These are phyloP conservation scores for Comarum palustre DNA, from an alignment of 306 rosid genomes.

Conservation along the genomic window DNA sequence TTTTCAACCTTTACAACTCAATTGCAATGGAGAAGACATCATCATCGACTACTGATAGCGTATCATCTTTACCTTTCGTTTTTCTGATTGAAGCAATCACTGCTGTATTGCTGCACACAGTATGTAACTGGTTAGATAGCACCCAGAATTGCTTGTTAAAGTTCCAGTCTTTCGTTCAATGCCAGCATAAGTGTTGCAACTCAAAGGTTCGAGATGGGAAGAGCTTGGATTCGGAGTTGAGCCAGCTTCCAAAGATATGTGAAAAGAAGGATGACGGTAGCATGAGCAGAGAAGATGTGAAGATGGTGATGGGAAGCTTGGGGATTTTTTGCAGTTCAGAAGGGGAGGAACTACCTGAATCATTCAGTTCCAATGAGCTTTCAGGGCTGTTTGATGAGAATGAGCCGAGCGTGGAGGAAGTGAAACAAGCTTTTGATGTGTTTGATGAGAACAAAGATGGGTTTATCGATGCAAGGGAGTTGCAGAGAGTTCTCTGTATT, in stretches of 20 bases:
- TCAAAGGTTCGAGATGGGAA: constrained; percentile 24
- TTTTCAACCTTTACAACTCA: neutral
- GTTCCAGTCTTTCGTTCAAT: constrained; percentile 27
- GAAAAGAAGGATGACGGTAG: constrained; percentile 31
- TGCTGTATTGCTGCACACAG: neutral
- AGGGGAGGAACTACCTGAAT: constrained; percentile 37
- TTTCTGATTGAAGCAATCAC: constrained; percentile 15
- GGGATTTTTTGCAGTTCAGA: constrained; percentile 56
- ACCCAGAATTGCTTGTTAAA: constrained; percentile 8
- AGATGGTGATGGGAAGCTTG: constrained; percentile 50
- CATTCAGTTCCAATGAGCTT: constrained; percentile 37
- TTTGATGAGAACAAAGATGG: constrained; percentile 81
- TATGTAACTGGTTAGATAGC: constrained; percentile 1
- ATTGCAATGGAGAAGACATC: constrained; percentile 30
- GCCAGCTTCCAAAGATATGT: constrained; percentile 5
- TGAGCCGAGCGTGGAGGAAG: constrained; percentile 80
- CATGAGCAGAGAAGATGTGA: constrained; percentile 50
- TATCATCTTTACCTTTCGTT: constrained; percentile 18
- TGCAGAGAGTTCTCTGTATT: constrained; percentile 55
- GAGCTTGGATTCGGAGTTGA: constrained; percentile 18
- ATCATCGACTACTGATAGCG: neutral
- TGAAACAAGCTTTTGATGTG: constrained; percentile 82
- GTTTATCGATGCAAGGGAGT: constrained; percentile 63
- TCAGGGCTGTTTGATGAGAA: constrained; percentile 65
- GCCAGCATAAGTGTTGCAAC: constrained; percentile 18